Conservation (phyloP, 306 rosid genomes). For the Trichosanthes cucumerina region DNA sequence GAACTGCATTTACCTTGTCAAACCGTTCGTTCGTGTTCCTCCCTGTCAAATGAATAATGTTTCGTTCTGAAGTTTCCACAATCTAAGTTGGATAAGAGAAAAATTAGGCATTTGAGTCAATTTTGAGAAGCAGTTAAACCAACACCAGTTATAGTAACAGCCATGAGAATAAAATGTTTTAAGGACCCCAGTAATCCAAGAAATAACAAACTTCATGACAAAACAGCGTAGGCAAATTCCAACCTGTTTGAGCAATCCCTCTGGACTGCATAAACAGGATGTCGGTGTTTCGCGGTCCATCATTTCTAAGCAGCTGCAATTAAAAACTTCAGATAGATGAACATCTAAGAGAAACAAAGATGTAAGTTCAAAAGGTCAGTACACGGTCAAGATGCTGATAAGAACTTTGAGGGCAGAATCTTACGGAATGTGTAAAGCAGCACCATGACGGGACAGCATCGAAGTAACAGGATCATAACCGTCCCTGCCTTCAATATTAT, state of each 20-base stretch:
- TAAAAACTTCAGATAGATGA: slow-evolving; percentile 5
- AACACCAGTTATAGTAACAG: no score
- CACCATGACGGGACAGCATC: slow-evolving; percentile 27
- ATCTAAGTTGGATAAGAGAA: slow-evolving; percentile 10
- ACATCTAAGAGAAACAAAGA: neutral
- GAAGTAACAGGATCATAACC: slow-evolving; percentile 28
- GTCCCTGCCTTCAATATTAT: slow-evolving; percentile 21
- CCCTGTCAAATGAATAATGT: slow-evolving; percentile 18
- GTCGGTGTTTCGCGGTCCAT: slow-evolving; percentile 13
- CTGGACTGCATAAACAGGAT: slow-evolving; percentile 25
- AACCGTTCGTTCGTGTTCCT: slow-evolving; percentile 26
- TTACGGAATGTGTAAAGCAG: slow-evolving; percentile 27
- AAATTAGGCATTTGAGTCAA: no score
- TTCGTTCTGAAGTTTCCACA: slow-evolving; percentile 16
- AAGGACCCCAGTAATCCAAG: no score
- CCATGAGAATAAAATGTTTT: no score
- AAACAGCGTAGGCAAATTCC: no score
- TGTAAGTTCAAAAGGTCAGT: neutral
- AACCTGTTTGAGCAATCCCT: slow-evolving; percentile 29
- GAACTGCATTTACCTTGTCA: slow-evolving; percentile 16
- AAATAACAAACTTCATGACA: no score
- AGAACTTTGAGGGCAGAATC: slow-evolving; percentile 6
- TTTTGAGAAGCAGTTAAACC: no score
- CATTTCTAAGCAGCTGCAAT: slow-evolving; percentile 29
- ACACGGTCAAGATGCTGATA: neutral